Evolutionary conservation across 345 rosid genomes (phyloP), one percentile per base, ranked within the genome.

Genomic region (Triadica sebifera): DNA sequence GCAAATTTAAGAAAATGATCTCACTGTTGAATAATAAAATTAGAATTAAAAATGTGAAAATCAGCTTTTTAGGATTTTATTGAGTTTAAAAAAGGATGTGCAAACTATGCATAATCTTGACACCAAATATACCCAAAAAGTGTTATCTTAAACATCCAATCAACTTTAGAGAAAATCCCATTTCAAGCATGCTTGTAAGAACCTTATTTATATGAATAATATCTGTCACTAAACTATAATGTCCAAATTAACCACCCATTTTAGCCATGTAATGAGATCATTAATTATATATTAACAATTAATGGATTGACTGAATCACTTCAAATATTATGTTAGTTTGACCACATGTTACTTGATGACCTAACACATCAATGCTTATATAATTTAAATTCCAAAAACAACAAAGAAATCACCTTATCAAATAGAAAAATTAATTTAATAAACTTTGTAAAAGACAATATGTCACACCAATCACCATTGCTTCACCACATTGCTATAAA

Each of bases 111-210:
- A 82, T 53, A 74, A 83, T 74, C 83, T 64, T 57, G 38, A 51
- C 22, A 65, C 43, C 59, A 34, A 39, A 71, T 74, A 74, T 81
- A 20, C 34, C 34, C 34, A 43, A 60, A 59, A 77, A 60, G 72
- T 39, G 57, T 57, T 43, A 65, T 82, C 78, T 29, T 7, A 41
- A 65, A 25, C 68, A 20, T 13, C 74, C 83, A 81, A 81, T 74
- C 65, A 57, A 64, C 6, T 16, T 8, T 12, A 7, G 4, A 12
- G n/a, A 20, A 77, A 69, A 77, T 77, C 80, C 64, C 56, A 69
- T 64, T 25, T 77, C 16, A 57, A 77, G 79, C 85, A 79, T 72
- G 79, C 86, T 65, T 70, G 0, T 61, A 8, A 43, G 19, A 19
- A 53, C 8, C n/a, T n/a, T n/a, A n/a, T n/a, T n/a, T n/a, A n/a